A percentile compares a stretch with the other conserved stretches of the same genome.
Conservation (phyloP, 306 rosid genomes). For the Sindora glabra region DNA sequence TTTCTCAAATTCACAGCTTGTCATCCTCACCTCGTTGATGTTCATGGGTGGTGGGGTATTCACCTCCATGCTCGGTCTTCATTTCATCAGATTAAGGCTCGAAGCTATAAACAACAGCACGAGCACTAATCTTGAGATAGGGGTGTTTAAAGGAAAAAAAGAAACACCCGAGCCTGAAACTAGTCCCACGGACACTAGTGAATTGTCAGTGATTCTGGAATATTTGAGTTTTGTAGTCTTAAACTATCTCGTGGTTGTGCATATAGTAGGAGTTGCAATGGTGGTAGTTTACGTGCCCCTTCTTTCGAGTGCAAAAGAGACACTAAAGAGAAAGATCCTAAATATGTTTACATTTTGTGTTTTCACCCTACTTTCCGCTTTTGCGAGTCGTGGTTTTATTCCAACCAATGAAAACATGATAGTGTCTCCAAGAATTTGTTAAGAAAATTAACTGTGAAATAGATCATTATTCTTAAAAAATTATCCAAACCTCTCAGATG, state of each 20-base stretch:
- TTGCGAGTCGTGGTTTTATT: conserved; percentile 56
- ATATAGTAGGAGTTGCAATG: conserved; percentile 21
- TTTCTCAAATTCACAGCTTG: conserved; percentile 42
- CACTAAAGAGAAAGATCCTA: conserved; percentile 23
- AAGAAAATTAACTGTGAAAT: too few species aligned
- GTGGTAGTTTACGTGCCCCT: conserved; percentile 23
- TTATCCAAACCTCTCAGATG: too few species aligned
- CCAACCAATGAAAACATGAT: conserved; percentile 77
- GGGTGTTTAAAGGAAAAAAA: too few species aligned
- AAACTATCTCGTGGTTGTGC: conserved; percentile 25
- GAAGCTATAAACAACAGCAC: not conserved
- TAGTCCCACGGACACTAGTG: too few species aligned
- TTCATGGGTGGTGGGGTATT: conserved; percentile 56
- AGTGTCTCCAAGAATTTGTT: conserved; percentile 30
- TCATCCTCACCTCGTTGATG: conserved; percentile 40
- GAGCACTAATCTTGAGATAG: too few species aligned
- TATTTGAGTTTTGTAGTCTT: conserved; percentile 32
- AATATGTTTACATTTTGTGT: conserved; percentile 29
- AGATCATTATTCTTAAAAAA: too few species aligned
- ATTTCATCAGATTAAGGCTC: conserved; percentile 28
- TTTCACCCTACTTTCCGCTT: conserved; percentile 51
- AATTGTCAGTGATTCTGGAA: not conserved
- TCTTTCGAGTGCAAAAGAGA: conserved; percentile 24
- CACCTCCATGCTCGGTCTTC: conserved; percentile 44
- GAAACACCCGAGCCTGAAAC: too few species aligned